phyloP scores from a whole-genome alignment of 306 rosid genomes.

The Comarum palustre region DNA sequence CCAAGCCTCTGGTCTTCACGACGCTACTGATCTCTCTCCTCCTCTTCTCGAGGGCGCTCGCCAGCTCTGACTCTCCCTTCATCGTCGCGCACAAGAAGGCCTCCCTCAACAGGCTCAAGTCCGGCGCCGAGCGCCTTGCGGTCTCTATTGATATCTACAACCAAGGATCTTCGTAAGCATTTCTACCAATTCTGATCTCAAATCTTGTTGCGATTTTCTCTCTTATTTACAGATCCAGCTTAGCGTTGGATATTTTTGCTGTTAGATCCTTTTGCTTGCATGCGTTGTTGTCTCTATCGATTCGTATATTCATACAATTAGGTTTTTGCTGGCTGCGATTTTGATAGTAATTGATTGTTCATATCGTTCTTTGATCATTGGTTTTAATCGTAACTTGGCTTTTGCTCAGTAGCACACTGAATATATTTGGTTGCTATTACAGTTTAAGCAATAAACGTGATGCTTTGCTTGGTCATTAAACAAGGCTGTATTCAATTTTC shows the following conservation, averaged over 20 bases:
- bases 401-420: neutral
- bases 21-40: conserved; percentile 39
- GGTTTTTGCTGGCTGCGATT: neutral
- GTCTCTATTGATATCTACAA: conserved; percentile 93
- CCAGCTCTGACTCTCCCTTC: conserved; percentile 79
- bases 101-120: conserved; percentile 75
- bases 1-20: conserved; percentile 34
- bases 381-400: neutral
- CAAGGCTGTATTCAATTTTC: too few relatives aligned
- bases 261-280: conserved; percentile 55
- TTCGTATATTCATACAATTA: neutral
- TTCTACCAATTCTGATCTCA: neutral
- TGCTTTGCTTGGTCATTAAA: neutral
- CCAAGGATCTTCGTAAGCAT: conserved; percentile 87
- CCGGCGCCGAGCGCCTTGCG: conserved; percentile 81
- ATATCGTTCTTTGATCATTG: neutral
- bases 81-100: conserved; percentile 95
- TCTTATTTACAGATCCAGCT: conserved; percentile 16
- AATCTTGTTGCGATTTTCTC: conserved; percentile 12
- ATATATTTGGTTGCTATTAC: conserved; percentile 3
- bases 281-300: neutral
- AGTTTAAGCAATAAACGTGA: neutral
- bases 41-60: conserved; percentile 41
- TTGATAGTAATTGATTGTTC: neutral
- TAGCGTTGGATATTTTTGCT: neutral